Conservation (phyloP, 306 rosid genomes). For the Fragaria nilgerrensis region DNA sequence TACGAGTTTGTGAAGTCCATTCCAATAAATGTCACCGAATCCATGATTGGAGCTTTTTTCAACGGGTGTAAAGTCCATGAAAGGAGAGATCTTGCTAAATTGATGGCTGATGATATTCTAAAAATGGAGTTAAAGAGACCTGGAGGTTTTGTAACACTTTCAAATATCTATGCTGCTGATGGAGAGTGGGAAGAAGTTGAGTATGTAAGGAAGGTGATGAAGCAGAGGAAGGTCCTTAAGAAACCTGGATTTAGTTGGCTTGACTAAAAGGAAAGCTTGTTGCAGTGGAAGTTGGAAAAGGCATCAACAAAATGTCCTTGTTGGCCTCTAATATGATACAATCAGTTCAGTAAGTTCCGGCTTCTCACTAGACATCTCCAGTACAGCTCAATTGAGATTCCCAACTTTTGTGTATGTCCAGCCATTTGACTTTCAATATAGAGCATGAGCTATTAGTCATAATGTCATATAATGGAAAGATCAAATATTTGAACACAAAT, state of each 20-base stretch:
- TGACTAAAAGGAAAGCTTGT: constrained; percentile 23
- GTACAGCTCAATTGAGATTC: neutral
- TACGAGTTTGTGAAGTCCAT: constrained; percentile 45
- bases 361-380: neutral
- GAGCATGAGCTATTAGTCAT: neutral
- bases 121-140: constrained; percentile 46
- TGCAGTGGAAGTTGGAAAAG: constrained; percentile 11
- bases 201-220: constrained; percentile 52
- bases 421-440: neutral
- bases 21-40: constrained; percentile 46
- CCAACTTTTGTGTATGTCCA: neutral
- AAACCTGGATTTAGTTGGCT: constrained; percentile 55
- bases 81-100: constrained; percentile 56
- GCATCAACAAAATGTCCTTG: constrained; percentile 2
- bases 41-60: constrained; percentile 59
- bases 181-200: constrained; percentile 73
- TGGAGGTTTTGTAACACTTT: constrained; percentile 54
- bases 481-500: neutral
- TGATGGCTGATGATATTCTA: constrained; percentile 44
- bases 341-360: neutral
- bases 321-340: neutral
- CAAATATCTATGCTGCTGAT: constrained; percentile 64
- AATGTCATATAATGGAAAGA: neutral
- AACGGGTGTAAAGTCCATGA: constrained; percentile 64
- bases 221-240: constrained; percentile 44